Conservation (phyloP, 169 alveolate species). For the Plasmodium malariae region DNA sequence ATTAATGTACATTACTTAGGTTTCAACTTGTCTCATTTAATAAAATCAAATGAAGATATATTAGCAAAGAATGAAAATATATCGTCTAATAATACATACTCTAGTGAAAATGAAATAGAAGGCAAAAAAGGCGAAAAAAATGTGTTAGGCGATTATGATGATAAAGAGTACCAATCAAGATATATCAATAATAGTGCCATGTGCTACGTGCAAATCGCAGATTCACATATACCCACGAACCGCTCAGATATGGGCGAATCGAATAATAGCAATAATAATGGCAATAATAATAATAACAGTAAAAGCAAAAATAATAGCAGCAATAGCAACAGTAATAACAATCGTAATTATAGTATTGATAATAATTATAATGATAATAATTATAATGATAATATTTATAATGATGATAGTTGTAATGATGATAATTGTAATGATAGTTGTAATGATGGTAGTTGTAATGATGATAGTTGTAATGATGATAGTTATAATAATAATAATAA, state of each 20-base stretch:
- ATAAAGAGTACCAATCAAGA: neutral
- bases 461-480: neutral
- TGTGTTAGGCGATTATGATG: neutral
- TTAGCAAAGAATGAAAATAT: slow-evolving; percentile 12
- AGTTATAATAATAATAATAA: neutral
- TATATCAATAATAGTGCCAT: neutral
- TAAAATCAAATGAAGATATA: slow-evolving; percentile 57
- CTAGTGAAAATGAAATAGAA: neutral
- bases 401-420: too few species aligned
- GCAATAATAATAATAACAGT: neutral
- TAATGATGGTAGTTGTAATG: neutral
- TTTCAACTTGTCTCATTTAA: slow-evolving; percentile 54
- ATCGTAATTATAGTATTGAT: neutral
- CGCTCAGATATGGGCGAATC: neutral
- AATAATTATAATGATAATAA: neutral
- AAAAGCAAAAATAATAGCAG: neutral
- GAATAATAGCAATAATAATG: neutral
- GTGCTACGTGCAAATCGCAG: too few species aligned
- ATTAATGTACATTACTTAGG: slow-evolving; percentile 67
- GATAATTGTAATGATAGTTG: too few species aligned
- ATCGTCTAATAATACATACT: neutral
- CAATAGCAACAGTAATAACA: neutral
- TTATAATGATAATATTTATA: too few species aligned
- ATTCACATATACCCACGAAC: too few species aligned
- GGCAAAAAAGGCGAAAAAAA: neutral